Evolutionary conservation across 2,329 filamentous ascomycete species (phyloP), one percentile per base, ranked within the genome.

Genomic region (Fusarium equiseti): DNA sequence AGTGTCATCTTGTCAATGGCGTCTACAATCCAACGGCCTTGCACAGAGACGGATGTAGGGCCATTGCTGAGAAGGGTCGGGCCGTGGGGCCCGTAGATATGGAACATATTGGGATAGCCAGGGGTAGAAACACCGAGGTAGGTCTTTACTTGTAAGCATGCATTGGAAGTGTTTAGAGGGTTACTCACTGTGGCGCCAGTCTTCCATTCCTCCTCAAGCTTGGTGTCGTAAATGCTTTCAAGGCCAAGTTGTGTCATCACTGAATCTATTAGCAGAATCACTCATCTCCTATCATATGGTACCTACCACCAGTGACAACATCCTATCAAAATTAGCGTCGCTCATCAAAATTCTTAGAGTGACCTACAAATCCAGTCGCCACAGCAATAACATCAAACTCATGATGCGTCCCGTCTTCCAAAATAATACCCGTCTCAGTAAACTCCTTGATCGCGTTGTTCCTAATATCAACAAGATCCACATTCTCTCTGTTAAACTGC

Each of bases 31-130:
- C 86, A 90, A 0, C 85, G 79, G 4, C 86, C 88, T 70, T 90
- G 88, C 2, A 87, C 73, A 66, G 89, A 86, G 10, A 86, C 83
- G 2, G 80, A 83, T 1, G 84, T 83, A 0, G 89, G 88, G 0
- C 87, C 88, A 69, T 90, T 90, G 72, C 81, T 77, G 8, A 89
- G 78, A 0, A 86, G 81, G 0, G 87, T 89, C 0, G 88, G 88
- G 0, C 81, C 85, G n/a, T 90, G 88, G 1, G 83, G 80, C 0
- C 87, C 87, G 73, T 89, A 89, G 51, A 85, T 78, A 68, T 83
- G 79, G 76, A 86, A 85, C 82, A 86, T 84, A 72, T 86, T 86
- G 32, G 84, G 84, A 51, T 83, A 86, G 16, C 81, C 82, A 51
- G 74, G 73, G 38, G 84, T 79, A 0, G 81, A 82, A 7, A 77